A percentile compares a stretch with the other conserved stretches of the same genome.
Conservation (phyloP, 768 basidiomycete species). For the Guyanaporus albipodus region DNA sequence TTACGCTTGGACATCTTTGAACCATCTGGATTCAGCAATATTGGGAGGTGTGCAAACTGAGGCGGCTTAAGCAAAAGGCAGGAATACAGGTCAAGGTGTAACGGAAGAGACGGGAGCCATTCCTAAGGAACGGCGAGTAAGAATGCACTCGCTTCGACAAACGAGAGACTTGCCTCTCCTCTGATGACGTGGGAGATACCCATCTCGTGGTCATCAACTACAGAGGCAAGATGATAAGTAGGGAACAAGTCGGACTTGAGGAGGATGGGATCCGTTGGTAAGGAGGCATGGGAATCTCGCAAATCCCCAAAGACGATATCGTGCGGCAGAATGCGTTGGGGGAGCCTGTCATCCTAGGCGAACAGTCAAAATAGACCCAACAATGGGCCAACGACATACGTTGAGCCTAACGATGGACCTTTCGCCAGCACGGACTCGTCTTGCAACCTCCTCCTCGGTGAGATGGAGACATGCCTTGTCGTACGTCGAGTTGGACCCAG, state of each 20-base stretch:
- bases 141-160: background rate
- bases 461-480: slow-evolving; percentile 87
- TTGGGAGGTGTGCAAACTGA: slow-evolving; percentile 85
- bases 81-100: slow-evolving; percentile 88
- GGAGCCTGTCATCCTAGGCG: slow-evolving; percentile 55
- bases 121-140: slow-evolving; percentile 49
- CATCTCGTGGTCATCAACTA: slow-evolving; percentile 96
- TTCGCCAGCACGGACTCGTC: slow-evolving; percentile 71
- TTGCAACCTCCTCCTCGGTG: slow-evolving; percentile 78
- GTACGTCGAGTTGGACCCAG: slow-evolving; percentile 77
- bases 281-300: slow-evolving; percentile 70
- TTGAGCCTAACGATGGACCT: slow-evolving; percentile 84
- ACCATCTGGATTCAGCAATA: slow-evolving; percentile 86
- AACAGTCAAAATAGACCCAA: background rate
- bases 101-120: slow-evolving; percentile 91
- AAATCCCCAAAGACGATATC: slow-evolving; percentile 78
- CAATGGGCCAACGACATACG: slow-evolving; percentile 42
- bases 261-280: slow-evolving; percentile 86
- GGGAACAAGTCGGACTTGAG: slow-evolving; percentile 92
- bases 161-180: slow-evolving; percentile 63
- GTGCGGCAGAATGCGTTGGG: slow-evolving; percentile 42
- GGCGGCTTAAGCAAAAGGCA: slow-evolving; percentile 70
- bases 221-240: slow-evolving; percentile 94
- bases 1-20: slow-evolving; percentile 94
- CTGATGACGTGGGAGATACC: slow-evolving; percentile 92